A percentile compares a stretch with the other conserved stretches of the same genome.
These are phyloP conservation scores for Paramecium sonneborni DNA, from an alignment of 73 alveolate genomes.

Conservation along the genomic window DNA sequence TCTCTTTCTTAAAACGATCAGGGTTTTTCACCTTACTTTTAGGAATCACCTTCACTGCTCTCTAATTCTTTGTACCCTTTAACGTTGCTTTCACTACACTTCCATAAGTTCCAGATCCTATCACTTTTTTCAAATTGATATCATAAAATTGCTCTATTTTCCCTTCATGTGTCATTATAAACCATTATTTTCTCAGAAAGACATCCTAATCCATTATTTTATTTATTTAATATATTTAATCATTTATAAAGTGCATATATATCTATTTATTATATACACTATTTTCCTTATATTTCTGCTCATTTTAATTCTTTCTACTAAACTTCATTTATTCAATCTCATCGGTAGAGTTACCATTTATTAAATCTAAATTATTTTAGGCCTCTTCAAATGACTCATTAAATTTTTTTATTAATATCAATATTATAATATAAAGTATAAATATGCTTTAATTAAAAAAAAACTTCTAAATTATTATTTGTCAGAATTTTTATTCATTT, in stretches of 20 bases:
- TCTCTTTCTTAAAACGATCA: constrained; percentile 74
- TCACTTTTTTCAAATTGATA: constrained; percentile 63
- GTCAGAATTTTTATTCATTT: no score
- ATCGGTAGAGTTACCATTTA: not conserved
- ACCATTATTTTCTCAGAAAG: constrained; percentile 60
- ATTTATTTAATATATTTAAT: not conserved
- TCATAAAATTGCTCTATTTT: constrained; percentile 65
- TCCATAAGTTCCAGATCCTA: constrained; percentile 94
- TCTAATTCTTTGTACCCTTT: constrained; percentile 73
- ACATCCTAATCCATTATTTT: constrained; percentile 11
- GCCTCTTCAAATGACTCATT: not conserved
- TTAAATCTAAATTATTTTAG: not conserved
- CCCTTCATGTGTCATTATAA: constrained; percentile 52
- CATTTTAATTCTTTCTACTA: not conserved
- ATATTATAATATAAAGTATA: no score
- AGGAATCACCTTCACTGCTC: constrained; percentile 89
- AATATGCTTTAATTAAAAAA: no score
- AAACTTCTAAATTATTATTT: no score
- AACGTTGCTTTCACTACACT: constrained; percentile 85
- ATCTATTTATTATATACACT: not conserved
- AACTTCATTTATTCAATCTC: not conserved
- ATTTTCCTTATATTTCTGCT: not conserved
- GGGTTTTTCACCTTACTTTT: constrained; percentile 73
- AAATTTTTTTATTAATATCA: no score
- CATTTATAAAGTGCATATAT: not conserved